These are phyloP conservation scores for Chondrostereum purpureum DNA, from an alignment of 1,284 basidiomycete species.

Conservation along the genomic window DNA sequence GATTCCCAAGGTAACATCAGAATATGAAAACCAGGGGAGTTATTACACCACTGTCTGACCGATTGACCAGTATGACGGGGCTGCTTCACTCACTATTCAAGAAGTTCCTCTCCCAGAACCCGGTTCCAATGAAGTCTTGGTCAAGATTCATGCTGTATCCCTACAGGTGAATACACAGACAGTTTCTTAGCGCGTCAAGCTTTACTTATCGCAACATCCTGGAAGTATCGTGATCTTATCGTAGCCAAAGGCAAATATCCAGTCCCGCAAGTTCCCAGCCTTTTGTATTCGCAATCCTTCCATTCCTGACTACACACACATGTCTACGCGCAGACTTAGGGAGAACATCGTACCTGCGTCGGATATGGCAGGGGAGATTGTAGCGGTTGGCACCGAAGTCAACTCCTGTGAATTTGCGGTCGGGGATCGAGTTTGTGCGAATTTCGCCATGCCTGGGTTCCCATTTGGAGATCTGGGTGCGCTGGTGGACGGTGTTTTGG, in stretches of 20 bases:
- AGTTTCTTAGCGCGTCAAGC: conserved; percentile 1
- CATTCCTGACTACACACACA: background rate
- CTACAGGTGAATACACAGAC: conserved; percentile 25
- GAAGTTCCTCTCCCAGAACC: conserved; percentile 23
- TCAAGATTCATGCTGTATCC: conserved; percentile 40
- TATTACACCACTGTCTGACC: no score
- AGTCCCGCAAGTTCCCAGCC: conserved; percentile 12
- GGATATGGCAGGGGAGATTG: background rate
- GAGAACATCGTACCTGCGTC: conserved; percentile 17
- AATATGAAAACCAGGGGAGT: no score
- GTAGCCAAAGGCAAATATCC: conserved; percentile 28
- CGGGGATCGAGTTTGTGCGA: background rate
- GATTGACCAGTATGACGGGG: no score
- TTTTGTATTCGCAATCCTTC: background rate
- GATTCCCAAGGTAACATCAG: no score
- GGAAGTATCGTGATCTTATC: conserved; percentile 35
- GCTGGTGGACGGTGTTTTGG: background rate
- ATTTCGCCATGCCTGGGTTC: background rate
- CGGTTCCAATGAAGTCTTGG: conserved; percentile 31
- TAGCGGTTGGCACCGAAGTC: background rate
- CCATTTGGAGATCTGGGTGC: background rate
- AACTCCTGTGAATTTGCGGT: background rate
- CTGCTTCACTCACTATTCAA: conserved; percentile 25
- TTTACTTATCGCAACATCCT: background rate
- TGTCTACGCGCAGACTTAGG: conserved; percentile 10